Evolutionary conservation across 2,329 filamentous ascomycete genomes (phyloP).

Genomic region (Oidium heveae): DNA sequence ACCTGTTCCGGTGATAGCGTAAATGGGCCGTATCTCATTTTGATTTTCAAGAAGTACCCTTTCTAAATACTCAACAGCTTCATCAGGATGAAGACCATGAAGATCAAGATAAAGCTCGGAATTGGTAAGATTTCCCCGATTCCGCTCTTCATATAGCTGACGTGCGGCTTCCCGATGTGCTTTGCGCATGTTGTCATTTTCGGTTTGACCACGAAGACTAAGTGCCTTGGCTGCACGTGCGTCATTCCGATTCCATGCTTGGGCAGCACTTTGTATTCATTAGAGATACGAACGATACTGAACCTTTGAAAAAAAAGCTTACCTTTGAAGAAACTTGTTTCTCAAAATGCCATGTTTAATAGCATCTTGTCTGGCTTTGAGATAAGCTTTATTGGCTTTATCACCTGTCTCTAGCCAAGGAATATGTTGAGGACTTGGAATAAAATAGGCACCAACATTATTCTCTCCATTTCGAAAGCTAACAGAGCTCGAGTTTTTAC

Average conservation of each 20-base stretch:
- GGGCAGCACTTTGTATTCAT: slow-evolving; percentile 42
- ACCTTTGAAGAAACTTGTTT: slow-evolving; percentile 95
- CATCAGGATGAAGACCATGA: slow-evolving; percentile 94
- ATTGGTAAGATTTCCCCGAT: slow-evolving; percentile 34
- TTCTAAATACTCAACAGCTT: slow-evolving; percentile 85
- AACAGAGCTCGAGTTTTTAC: slow-evolving; percentile 37
- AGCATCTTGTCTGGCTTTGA: slow-evolving; percentile 83
- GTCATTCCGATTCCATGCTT: slow-evolving; percentile 97
- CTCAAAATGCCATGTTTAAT: slow-evolving; percentile 91
- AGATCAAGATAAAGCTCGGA: slow-evolving; percentile 80
- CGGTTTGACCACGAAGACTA: slow-evolving; percentile 78
- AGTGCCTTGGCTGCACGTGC: slow-evolving; percentile 86
- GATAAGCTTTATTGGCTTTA: slow-evolving; percentile 72
- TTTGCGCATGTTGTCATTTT: slow-evolving; percentile 93
- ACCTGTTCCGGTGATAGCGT: slow-evolving; percentile 88
- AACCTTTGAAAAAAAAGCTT: slow-evolving; percentile 7
- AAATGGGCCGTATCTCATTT: slow-evolving; percentile 49
- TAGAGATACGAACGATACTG: slow-evolving; percentile 1
- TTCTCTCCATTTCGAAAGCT: slow-evolving; percentile 47
- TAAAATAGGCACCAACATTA: slow-evolving; percentile 57
- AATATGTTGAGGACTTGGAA: slow-evolving; percentile 70
- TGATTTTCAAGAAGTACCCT: slow-evolving; percentile 65
- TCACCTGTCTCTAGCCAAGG: slow-evolving; percentile 92
- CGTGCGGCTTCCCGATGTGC: slow-evolving; percentile 83
- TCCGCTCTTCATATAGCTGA: slow-evolving; percentile 81